phyloP scores from a whole-genome alignment of 1,284 basidiomycete genomes.

The Naganishia sp. region DNA sequence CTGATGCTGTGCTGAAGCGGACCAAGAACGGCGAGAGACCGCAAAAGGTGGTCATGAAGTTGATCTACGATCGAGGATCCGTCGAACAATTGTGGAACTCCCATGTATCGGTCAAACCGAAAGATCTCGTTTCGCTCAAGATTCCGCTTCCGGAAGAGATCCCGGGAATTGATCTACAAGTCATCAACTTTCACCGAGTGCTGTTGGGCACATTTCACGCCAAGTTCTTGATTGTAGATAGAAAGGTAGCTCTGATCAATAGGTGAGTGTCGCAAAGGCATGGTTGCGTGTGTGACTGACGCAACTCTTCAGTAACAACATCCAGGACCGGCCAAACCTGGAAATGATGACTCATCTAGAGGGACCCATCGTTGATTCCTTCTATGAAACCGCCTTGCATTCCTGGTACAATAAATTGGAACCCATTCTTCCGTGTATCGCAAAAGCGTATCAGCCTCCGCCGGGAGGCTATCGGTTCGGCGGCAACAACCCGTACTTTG shows the following conservation, averaged over 20 bases:
- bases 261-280: conserved; percentile 6
- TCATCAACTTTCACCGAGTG: conserved; percentile 61
- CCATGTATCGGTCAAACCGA: conserved; percentile 60
- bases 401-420: conserved; percentile 64
- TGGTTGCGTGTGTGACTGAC: neutral
- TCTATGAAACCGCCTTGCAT: conserved; percentile 73
- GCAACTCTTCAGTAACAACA: conserved; percentile 62
- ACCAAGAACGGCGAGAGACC: conserved; percentile 21
- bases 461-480: conserved; percentile 57
- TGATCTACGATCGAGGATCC: conserved; percentile 70
- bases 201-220: conserved; percentile 74
- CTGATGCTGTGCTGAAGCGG: conserved; percentile 21
- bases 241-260: conserved; percentile 70
- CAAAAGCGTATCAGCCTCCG: conserved; percentile 53
- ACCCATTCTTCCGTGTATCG: conserved; percentile 63
- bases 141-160: conserved; percentile 64
- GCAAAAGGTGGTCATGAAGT: conserved; percentile 60
- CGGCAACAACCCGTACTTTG: conserved; percentile 59
- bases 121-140: conserved; percentile 61
- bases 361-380: conserved; percentile 67
- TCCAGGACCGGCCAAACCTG: conserved; percentile 68
- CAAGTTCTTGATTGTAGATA: conserved; percentile 73
- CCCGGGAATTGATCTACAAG: conserved; percentile 64
- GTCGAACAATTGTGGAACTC: conserved; percentile 60
- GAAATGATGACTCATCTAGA: conserved; percentile 70